Percentiles rank a stretch among this genome's conserved stretches.
Conservation (phyloP, 306 rosid species). For the Medicago lupulina region DNA sequence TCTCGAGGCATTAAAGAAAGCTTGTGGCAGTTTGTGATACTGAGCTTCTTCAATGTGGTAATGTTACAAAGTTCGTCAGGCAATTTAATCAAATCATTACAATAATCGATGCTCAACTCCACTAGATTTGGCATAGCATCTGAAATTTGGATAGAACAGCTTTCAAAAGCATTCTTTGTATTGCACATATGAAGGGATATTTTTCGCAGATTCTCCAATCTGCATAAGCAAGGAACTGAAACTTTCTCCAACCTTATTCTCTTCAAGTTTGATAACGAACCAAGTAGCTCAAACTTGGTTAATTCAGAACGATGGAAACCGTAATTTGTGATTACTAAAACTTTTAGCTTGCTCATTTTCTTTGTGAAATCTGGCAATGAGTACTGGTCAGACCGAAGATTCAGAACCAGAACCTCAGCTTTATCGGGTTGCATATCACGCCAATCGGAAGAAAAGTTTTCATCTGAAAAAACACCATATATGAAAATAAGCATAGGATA, state of each 20-base stretch:
- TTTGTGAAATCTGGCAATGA: conserved; percentile 51
- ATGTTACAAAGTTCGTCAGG: conserved; percentile 43
- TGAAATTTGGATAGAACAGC: conserved; percentile 25
- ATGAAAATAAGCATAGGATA: background rate
- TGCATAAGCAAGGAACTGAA: conserved; percentile 45
- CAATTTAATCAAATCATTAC: conserved; percentile 48
- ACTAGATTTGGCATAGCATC: conserved; percentile 49
- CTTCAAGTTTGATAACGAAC: conserved; percentile 46
- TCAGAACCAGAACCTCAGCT: conserved; percentile 65
- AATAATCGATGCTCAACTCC: conserved; percentile 54
- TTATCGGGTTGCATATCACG: conserved; percentile 50
- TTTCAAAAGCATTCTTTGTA: conserved; percentile 41
- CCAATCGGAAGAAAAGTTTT: conserved; percentile 51
- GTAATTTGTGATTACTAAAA: conserved; percentile 57
- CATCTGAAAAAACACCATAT: conserved; percentile 57
- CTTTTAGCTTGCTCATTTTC: conserved; percentile 59
- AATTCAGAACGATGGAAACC: conserved; percentile 50
- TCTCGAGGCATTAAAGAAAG: conserved; percentile 40
- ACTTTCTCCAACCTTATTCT: conserved; percentile 62
- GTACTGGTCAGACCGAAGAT: conserved; percentile 51
- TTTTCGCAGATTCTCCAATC: conserved; percentile 43
- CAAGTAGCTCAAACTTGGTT: conserved; percentile 48
- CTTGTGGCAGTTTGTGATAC: conserved; percentile 52
- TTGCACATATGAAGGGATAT: conserved; percentile 54
- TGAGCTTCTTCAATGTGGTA: conserved; percentile 45